Evolutionary conservation across 306 rosid species (phyloP), one percentile per base, ranked within the genome.

Genomic region (Aeschynomene evenia): DNA sequence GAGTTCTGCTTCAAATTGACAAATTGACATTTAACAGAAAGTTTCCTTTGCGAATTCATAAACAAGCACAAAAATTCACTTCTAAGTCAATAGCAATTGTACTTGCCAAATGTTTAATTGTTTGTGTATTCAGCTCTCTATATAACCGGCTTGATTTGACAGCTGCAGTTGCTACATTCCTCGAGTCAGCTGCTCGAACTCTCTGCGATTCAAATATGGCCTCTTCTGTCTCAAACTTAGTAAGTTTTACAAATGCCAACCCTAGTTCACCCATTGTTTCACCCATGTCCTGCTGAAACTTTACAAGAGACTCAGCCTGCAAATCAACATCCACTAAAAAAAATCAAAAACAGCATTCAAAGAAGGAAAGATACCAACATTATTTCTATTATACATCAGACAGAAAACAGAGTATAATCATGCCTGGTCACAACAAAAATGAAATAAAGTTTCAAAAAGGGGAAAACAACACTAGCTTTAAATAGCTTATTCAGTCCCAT

Each of bases 261-360:
- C 99, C 99, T 37, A 95, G 68, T 70, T 87, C 92, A 39, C 99
- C 99, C 91, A 89, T 75, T 56, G 97, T 89, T 73, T 89, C 99
- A 53, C 96, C 99, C 83, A 84, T 87, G 76, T 95, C 99, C 81
- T 95, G 99, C 83, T 95, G 99, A 64, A 82, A 85, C 80, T 91
- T 95, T 5, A 95, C 99, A 3, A 95, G 92, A 18, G 95, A 84
- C 85, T 95, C 99, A 40, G 99, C 99, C 99, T 95, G 80, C 70
- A 66, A 76, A 15, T 56, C 56, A 43, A 65, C 14, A 55, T 16
- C 9, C 14, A 74, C 7, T 33, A 26, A 43, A 4, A 23, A 18
- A 13, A 39, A 26, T 4, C 10, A 22, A 37, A 61, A 37, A 12
- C 39, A 42, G 66, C 28, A 31, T 58, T 59, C 45, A 78, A 57